A percentile compares a stretch with the other conserved stretches of the same genome.
phyloP scores from a whole-genome alignment of 2,329 filamentous ascomycete genomes.

The Cephalotrichum gorgonifer region DNA sequence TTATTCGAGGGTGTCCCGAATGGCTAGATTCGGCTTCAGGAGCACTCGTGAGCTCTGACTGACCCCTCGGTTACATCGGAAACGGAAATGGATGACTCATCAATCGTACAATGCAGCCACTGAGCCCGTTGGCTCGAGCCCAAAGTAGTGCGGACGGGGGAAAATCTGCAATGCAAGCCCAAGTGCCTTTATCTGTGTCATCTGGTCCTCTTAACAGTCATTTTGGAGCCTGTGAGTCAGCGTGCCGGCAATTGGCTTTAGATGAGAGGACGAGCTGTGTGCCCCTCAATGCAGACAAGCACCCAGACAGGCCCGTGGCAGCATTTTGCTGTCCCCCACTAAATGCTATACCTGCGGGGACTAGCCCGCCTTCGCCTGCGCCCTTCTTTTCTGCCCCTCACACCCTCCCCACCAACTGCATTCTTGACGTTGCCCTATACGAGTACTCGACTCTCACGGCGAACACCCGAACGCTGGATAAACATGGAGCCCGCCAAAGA shows the following conservation, averaged over 20 bases:
- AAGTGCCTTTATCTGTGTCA: neutral
- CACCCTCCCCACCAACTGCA: neutral
- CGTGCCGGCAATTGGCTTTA: conserved; percentile 1
- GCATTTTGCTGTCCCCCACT: conserved; percentile 4
- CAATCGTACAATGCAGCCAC: neutral
- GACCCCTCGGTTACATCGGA: too few species aligned
- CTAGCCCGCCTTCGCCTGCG: conserved; percentile 6
- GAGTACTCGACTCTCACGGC: conserved; percentile 1
- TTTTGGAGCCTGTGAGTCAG: conserved; percentile 1
- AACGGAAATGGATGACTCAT: neutral
- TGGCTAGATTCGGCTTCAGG: too few species aligned
- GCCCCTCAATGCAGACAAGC: conserved; percentile 5
- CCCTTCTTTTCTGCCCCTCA: conserved; percentile 6
- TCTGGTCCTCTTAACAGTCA: neutral
- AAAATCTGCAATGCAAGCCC: conserved; percentile 3
- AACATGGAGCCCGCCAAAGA: conserved; percentile 5
- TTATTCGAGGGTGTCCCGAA: too few species aligned
- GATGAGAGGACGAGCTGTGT: neutral
- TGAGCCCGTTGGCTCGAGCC: neutral
- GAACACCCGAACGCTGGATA: conserved; percentile 2
- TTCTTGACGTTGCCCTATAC: neutral
- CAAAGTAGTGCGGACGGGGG: too few species aligned
- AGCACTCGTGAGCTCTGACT: too few species aligned
- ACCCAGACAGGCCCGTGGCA: conserved; percentile 2
- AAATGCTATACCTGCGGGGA: conserved; percentile 3